Conservation (phyloP, 208 protist genomes). For the Giardia duodenalis region DNA sequence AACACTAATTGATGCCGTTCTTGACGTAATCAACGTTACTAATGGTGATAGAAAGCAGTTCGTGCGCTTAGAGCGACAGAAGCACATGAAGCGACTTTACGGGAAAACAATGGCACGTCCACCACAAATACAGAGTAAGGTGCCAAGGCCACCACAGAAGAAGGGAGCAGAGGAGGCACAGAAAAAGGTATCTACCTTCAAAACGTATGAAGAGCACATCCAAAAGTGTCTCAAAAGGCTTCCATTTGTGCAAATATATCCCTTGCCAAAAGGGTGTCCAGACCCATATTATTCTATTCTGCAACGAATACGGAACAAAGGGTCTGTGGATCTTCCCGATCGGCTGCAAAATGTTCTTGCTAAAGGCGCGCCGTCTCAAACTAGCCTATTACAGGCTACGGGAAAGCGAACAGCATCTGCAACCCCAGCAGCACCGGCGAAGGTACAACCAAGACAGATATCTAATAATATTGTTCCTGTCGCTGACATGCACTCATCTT, state of each 20-base stretch:
- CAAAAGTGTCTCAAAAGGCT: neutral
- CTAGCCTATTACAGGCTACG: neutral
- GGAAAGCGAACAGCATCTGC: neutral
- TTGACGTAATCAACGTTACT: neutral
- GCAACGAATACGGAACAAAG: neutral
- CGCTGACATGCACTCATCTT: neutral
- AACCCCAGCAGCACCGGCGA: neutral
- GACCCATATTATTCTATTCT: neutral
- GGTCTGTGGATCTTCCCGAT: neutral
- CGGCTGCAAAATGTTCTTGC: neutral
- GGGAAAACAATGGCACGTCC: neutral
- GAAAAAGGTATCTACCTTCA: neutral
- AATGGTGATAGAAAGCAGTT: neutral
- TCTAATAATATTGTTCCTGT: neutral
- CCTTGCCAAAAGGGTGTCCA: neutral
- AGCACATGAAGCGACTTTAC: neutral
- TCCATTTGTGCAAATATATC: constrained; percentile 12
- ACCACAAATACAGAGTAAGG: neutral
- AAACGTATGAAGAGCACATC: neutral
- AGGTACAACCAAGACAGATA: neutral
- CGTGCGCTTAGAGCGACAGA: neutral
- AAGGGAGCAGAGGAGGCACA: neutral
- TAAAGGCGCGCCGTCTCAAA: neutral
- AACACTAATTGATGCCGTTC: neutral
- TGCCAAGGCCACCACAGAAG: neutral